Evolutionary conservation across 192 early-diverging fungal species (phyloP), one percentile per base, ranked within the genome.

Genomic region (Backusella luteola): DNA sequence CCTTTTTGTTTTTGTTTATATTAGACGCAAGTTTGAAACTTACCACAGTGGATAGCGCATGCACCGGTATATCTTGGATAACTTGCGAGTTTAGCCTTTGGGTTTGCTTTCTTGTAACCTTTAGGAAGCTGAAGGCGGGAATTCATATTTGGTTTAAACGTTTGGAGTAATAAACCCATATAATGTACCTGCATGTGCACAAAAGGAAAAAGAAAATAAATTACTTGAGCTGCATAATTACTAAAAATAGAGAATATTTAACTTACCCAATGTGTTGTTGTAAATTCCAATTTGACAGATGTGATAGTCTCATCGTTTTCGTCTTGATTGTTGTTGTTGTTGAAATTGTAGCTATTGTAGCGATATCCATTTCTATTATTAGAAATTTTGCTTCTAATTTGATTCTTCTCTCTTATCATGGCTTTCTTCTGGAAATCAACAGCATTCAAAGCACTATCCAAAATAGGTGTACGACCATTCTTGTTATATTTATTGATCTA

Each of bases 31-130:
- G 8, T 46, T 23, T 67, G 44, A 63, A 14, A 0, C 38, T 76
- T 76, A 83, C 82, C 78, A 21, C 52, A 36, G 39, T 82, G 80
- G 15, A 82, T 46, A 53, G 75, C 73, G 29, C 71, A 46, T 52
- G 67, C 52, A 5, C 82, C 82, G 14, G 78, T 80, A 6, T 68
- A 49, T 26, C 34, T 9, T 19, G 82, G 78, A 52, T 80, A 80
- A 2, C 77, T 67, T 14, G 52, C 8, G 3, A 14, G 38, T 21
- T 71, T 79, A 7, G 71, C 72, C 19, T 83, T 80, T 14, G 77
- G 77, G 35, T 74, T 77, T 34, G 74, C 69, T n/a, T 76, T 63
- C 2, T 77, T 52, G 32, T 71, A 83, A 5, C 59, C 29, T 19
- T 76, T 77, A 15, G 78, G 78, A 21, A 83, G 42, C 7, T 71